phyloP scores from a whole-genome alignment of 2,329 filamentous ascomycete genomes.

The Pseudogymnoascus sp. region DNA sequence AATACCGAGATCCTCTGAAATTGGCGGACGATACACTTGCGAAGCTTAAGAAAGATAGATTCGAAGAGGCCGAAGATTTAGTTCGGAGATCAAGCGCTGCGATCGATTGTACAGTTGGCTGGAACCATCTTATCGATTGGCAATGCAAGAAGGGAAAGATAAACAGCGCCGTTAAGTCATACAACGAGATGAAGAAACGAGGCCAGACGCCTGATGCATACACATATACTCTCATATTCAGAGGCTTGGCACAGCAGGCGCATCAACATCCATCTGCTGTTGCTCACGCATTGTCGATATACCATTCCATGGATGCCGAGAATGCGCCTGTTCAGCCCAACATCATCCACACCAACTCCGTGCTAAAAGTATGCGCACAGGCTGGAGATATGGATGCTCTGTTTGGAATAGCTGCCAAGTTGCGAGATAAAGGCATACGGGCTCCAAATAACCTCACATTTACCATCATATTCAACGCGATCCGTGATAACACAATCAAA shows the following conservation, averaged over 20 bases:
- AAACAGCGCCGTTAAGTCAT: slow-evolving; percentile 67
- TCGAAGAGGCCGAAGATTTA: slow-evolving; percentile 61
- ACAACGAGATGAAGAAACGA: slow-evolving; percentile 98
- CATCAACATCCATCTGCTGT: slow-evolving; percentile 52
- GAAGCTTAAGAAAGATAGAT: slow-evolving; percentile 52
- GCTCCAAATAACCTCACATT: slow-evolving; percentile 69
- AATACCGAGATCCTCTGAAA: slow-evolving; percentile 56
- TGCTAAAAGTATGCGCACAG: slow-evolving; percentile 73
- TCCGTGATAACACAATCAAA: slow-evolving; percentile 45
- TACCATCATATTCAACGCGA: slow-evolving; percentile 72
- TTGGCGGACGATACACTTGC: slow-evolving; percentile 62
- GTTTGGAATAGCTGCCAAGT: slow-evolving; percentile 67
- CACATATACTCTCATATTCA: slow-evolving; percentile 79
- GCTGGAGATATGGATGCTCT: slow-evolving; percentile 72
- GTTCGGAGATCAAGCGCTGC: slow-evolving; percentile 62
- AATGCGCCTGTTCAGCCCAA: slow-evolving; percentile 61
- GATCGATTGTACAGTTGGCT: slow-evolving; percentile 64
- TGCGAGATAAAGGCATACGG: slow-evolving; percentile 57
- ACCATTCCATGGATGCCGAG: slow-evolving; percentile 63
- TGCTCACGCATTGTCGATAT: slow-evolving; percentile 65
- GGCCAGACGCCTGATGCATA: slow-evolving; percentile 70
- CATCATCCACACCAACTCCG: slow-evolving; percentile 80
- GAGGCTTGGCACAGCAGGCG: slow-evolving; percentile 59
- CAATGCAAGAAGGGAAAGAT: slow-evolving; percentile 55
- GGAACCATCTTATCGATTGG: slow-evolving; percentile 80